Conservation (phyloP, 2,329 filamentous ascomycete genomes). For the Aspergillus latus region DNA sequence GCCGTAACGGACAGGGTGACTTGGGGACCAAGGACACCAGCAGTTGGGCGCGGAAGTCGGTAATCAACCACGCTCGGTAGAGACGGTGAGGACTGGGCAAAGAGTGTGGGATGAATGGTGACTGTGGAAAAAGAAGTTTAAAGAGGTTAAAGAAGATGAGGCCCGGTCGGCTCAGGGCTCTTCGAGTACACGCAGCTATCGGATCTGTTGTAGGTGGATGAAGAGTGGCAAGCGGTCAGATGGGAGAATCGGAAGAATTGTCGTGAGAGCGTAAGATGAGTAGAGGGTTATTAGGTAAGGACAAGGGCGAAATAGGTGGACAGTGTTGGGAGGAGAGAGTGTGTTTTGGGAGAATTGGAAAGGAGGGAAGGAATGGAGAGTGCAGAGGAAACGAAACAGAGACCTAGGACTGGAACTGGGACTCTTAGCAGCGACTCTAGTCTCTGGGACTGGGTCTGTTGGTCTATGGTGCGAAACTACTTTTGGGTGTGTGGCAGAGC, state of each 20-base stretch:
- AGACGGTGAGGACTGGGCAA: background rate
- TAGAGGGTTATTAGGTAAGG: slow-evolving; percentile 8
- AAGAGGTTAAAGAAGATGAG: slow-evolving; percentile 2
- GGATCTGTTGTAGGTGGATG: background rate
- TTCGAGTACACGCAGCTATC: slow-evolving; percentile 1
- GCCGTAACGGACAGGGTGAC: slow-evolving; percentile 36
- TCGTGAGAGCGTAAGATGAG: slow-evolving; percentile 9
- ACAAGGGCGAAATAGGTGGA: background rate
- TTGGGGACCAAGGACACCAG: slow-evolving; percentile 35
- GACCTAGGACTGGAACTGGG: background rate
- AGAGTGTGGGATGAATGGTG: slow-evolving; percentile 10
- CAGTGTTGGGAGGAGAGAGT: background rate
- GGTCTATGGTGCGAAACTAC: slow-evolving; percentile 13
- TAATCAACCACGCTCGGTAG: slow-evolving; percentile 29
- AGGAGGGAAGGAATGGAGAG: slow-evolving; percentile 14
- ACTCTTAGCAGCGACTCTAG: background rate
- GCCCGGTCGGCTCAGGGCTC: background rate
- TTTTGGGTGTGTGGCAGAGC: slow-evolving; percentile 5
- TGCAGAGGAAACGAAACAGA: slow-evolving; percentile 19
- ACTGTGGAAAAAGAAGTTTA: background rate
- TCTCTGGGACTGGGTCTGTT: slow-evolving; percentile 13
- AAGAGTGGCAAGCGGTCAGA: background rate
- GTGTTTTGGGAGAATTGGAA: slow-evolving; percentile 12
- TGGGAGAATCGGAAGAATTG: background rate
- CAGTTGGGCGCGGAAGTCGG: slow-evolving; percentile 34